Conservation (phyloP, 2,329 filamentous ascomycete genomes). For the Colletotrichum orbiculare region DNA sequence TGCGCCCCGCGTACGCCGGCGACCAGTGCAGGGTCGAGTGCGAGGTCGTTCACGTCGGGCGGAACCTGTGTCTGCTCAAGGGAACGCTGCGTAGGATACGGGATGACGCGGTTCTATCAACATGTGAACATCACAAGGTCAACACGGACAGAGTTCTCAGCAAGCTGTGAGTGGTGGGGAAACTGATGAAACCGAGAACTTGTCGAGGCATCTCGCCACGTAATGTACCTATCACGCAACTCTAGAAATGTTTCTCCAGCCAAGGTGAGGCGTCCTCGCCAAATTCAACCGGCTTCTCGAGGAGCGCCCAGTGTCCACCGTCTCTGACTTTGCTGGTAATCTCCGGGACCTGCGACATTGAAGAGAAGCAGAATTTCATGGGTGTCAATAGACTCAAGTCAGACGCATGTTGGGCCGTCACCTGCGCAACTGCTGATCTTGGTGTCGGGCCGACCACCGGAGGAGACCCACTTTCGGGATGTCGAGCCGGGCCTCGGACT, state of each 20-base stretch:
- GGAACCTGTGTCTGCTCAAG: conserved; percentile 62
- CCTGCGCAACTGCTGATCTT: too few species aligned
- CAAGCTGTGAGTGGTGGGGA: conserved; percentile 38
- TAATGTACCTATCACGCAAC: too few species aligned
- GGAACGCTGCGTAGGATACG: conserved; percentile 65
- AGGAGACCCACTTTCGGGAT: too few species aligned
- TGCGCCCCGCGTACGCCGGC: conserved; percentile 69
- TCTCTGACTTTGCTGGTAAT: conserved; percentile 40
- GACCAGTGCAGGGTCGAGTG: conserved; percentile 63
- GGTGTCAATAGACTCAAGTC: too few species aligned
- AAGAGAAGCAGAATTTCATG: too few species aligned
- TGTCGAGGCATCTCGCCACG: too few species aligned
- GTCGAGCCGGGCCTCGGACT: too few species aligned
- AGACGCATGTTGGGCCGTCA: too few species aligned
- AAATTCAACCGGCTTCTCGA: conserved; percentile 44
- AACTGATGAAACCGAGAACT: too few species aligned
- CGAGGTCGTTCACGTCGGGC: conserved; percentile 68
- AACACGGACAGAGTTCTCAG: conserved; percentile 61
- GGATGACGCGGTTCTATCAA: conserved; percentile 64
- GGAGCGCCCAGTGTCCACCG: conserved; percentile 45
- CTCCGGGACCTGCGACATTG: not conserved
- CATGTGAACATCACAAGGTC: conserved; percentile 74
- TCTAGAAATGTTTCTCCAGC: conserved; percentile 33
- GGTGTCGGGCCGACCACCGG: too few species aligned
- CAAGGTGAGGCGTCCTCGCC: conserved; percentile 39